Conservation (phyloP, 2,329 filamentous ascomycete species). For the Penicillium sp. region DNA sequence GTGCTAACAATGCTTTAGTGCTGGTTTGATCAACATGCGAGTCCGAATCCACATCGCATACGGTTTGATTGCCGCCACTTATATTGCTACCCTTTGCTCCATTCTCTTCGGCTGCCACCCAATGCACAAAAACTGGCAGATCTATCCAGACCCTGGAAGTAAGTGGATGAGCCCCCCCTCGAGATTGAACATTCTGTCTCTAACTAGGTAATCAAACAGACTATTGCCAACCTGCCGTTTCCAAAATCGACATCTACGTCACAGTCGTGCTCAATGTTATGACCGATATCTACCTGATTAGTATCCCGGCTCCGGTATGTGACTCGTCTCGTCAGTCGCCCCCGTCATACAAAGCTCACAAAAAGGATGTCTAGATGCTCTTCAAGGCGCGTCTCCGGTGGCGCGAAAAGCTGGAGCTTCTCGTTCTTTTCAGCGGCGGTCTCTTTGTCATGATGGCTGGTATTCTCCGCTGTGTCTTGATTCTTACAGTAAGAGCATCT, state of each 20-base stretch:
- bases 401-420: slow-evolving; percentile 55
- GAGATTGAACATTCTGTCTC: not conserved
- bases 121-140: slow-evolving; percentile 60
- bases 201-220: slow-evolving; percentile 31
- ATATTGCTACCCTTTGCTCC: slow-evolving; percentile 52
- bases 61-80: slow-evolving; percentile 52
- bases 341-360: not conserved
- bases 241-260: slow-evolving; percentile 55
- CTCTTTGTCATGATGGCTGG: slow-evolving; percentile 59
- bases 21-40: slow-evolving; percentile 44
- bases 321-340: not conserved
- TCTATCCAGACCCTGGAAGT: slow-evolving; percentile 60
- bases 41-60: slow-evolving; percentile 56
- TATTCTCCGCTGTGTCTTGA: slow-evolving; percentile 57
- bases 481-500: slow-evolving; percentile 42
- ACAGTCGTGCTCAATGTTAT: slow-evolving; percentile 55
- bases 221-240: slow-evolving; percentile 54
- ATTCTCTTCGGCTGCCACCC: slow-evolving; percentile 58
- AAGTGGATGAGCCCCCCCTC: slow-evolving; percentile 23
- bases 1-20: slow-evolving; percentile 30
- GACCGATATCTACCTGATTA: slow-evolving; percentile 63
- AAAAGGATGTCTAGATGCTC: slow-evolving; percentile 47
- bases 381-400: slow-evolving; percentile 54
- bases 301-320: slow-evolving; percentile 58
- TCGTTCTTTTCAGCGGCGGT: slow-evolving; percentile 59